Evolutionary conservation across 495 filamentous ascomycete species (phyloP), one percentile per base, ranked within the genome.

Genomic region (Staphylotrichum longicolle): DNA sequence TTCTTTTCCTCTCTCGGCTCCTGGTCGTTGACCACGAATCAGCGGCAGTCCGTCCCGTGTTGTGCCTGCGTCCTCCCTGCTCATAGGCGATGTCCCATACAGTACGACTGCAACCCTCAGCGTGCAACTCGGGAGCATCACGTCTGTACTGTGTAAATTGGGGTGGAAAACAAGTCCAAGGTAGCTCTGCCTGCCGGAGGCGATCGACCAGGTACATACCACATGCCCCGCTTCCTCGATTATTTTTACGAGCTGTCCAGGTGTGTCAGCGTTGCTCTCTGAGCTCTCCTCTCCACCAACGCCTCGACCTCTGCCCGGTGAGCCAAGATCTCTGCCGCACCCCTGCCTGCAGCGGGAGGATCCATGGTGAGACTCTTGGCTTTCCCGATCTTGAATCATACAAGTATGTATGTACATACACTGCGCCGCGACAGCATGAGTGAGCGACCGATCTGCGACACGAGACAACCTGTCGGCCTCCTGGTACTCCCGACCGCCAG

Each of bases 321-420:
- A 15, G 10, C 11, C 20, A 27, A 27, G 5, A 45, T 15, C 12
- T 35, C 48, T 30, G 48, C 48, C 48, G 30, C 48, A 50, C 32
- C 50, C 50, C 15, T 53, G 50, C 39, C 15, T 55, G 11, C 40
- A 33, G 37, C 40, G 53, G 40, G 40, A 55, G 53, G 53, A 55
- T 45, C 27, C 11, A 30, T 55, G 39, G 53, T 55, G 53, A 44
- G 40, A 55, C 53, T n/a, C 30, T 60, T 35, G 58, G 48, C n/a
- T 35, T 20, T 34, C 32, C 41, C 49, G 50, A 47, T 39, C 58
- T 54, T 10, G 20, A 39, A 47, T 54, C 58, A 35, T 12, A n/a
- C n/a, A n/a, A n/a, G n/a, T n/a, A n/a, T n/a, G n/a, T n/a, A 53
- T 47, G 49, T 39, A 10, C 5, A 10, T 10, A 39, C 37, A 39